Evolutionary conservation across 805 yeast genomes (phyloP), one percentile per base, ranked within the genome.

Genomic region (Maudiozyma turicensis): DNA sequence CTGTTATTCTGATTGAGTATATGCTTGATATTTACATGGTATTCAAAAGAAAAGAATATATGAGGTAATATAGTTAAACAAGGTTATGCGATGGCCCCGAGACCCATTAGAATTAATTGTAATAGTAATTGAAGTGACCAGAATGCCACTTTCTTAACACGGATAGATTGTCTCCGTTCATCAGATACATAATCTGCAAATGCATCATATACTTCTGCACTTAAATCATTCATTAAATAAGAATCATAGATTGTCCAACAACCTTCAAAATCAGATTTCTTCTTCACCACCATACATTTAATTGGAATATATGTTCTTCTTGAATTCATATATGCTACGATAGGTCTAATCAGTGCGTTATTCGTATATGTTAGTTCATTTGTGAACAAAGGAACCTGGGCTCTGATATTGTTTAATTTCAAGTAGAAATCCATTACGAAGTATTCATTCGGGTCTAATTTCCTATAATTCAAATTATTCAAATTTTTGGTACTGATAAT

Each of bases 161-260:
- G 68, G 31, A 81, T 71, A 11, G 80, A 71, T 44, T 93, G 72
- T 37, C 80, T 80, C 55, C 86, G 86, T 55, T 93, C 97, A 64
- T 93, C 95, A 9, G 84, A 84, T 20, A 88, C 95, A 59, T 90
- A 90, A 42, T 82, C 77, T 2, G 83, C 96, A 67, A 93, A 88
- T 14, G 93, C 89, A 55, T 88, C 89, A 66, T 91, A 91, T 5
- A 91, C 93, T 56, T 87, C 95, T 32, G 82, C 82, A 31, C 93
- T 84, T 46, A 93, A 73, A 61, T 91, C 97, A 61, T 86, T 93
- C 95, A 91, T 88, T 51, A 93, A 71, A 47, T 84, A 72, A 30
- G 93, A 84, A 63, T 93, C 99, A 65, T 89, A 93, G 3, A 88
- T 74, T 1, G 99, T 91, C 99, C 99, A 93, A 7, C 95, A 80